These are phyloP conservation scores for Chaetomium sp. DNA, from an alignment of 2,329 filamentous ascomycete genomes.

Conservation along the genomic window DNA sequence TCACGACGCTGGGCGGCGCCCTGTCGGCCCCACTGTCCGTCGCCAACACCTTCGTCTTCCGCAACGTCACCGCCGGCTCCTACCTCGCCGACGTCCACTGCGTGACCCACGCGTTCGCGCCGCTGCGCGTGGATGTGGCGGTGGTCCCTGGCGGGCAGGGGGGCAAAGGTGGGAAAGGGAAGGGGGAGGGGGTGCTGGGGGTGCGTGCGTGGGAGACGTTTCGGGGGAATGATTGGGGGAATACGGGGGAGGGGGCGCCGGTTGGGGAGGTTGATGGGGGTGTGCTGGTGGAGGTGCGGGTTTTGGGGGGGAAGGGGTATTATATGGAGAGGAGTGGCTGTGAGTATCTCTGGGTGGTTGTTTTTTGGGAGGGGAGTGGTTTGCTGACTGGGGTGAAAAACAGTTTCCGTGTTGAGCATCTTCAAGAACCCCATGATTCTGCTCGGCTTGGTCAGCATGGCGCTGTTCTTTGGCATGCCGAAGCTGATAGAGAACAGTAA, in stretches of 20 bases:
- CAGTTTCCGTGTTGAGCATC: slow-evolving; percentile 78
- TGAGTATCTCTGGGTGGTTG: slow-evolving; percentile 47
- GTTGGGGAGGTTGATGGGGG: slow-evolving; percentile 42
- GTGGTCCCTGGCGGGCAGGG: neutral
- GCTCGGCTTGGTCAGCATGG: slow-evolving; percentile 81
- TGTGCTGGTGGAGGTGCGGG: slow-evolving; percentile 62
- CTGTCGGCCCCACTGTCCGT: slow-evolving; percentile 64
- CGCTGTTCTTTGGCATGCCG: slow-evolving; percentile 87
- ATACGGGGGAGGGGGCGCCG: slow-evolving; percentile 68
- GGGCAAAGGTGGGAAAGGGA: slow-evolving; percentile 36
- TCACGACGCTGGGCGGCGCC: slow-evolving; percentile 46
- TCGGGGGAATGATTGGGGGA: slow-evolving; percentile 85
- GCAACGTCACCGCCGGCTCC: slow-evolving; percentile 67
- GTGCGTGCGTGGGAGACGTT: slow-evolving; percentile 81
- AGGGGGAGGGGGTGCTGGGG: slow-evolving; percentile 36
- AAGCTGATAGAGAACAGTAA: slow-evolving; percentile 94
- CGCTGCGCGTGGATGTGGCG: slow-evolving; percentile 75
- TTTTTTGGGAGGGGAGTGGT: neutral
- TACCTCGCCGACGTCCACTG: slow-evolving; percentile 84
- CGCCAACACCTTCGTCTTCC: slow-evolving; percentile 74
- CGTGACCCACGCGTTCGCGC: slow-evolving; percentile 72
- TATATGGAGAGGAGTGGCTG: slow-evolving; percentile 76
- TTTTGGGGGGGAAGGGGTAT: slow-evolving; percentile 68
- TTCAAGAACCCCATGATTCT: slow-evolving; percentile 97
- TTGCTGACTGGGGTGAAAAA: slow-evolving; percentile 3